phyloP scores from a whole-genome alignment of 1,284 basidiomycete species.

The Dichomitus squalens region DNA sequence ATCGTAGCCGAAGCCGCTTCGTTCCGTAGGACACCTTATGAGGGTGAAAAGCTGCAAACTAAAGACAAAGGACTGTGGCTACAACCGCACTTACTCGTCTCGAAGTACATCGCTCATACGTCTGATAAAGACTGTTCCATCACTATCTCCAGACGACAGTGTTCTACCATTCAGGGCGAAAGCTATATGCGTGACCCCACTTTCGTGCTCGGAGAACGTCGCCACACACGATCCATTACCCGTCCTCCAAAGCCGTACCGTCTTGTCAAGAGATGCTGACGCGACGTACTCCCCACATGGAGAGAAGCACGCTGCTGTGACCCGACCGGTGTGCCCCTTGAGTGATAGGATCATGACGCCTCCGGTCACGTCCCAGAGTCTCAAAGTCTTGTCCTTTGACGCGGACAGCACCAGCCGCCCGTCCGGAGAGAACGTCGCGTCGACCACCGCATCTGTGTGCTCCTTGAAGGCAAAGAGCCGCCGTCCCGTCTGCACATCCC shows the following conservation, averaged over 20 bases:
- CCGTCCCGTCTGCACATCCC: conserved; percentile 20
- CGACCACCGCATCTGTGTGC: conserved; percentile 15
- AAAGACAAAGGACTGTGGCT: too few relatives aligned
- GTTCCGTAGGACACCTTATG: too few relatives aligned
- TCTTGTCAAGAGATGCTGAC: conserved; percentile 26
- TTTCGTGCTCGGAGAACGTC: conserved; percentile 15
- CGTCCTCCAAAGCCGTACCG: conserved; percentile 28
- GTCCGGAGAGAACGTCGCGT: conserved; percentile 18
- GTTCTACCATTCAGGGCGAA: conserved; percentile 20
- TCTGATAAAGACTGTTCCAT: conserved; percentile 18
- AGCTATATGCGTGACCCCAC: conserved; percentile 17
- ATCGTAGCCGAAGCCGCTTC: too few relatives aligned
- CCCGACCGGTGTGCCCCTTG: conserved; percentile 11
- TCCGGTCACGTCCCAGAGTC: conserved; percentile 20
- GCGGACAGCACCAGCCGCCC: conserved; percentile 19
- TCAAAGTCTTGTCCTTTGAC: conserved; percentile 12
- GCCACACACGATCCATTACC: conserved; percentile 6
- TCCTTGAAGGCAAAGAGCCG: conserved; percentile 17
- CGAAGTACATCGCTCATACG: not conserved
- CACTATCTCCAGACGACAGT: conserved; percentile 18
- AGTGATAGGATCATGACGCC: conserved; percentile 21
- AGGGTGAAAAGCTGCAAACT: too few relatives aligned
- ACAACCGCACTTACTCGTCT: too few relatives aligned
- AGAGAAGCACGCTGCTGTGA: conserved; percentile 27
- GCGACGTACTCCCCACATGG: too few relatives aligned